Evolutionary conservation across 2,329 filamentous ascomycete species (phyloP).

Genomic region (Diaporthe citriasiana): DNA sequence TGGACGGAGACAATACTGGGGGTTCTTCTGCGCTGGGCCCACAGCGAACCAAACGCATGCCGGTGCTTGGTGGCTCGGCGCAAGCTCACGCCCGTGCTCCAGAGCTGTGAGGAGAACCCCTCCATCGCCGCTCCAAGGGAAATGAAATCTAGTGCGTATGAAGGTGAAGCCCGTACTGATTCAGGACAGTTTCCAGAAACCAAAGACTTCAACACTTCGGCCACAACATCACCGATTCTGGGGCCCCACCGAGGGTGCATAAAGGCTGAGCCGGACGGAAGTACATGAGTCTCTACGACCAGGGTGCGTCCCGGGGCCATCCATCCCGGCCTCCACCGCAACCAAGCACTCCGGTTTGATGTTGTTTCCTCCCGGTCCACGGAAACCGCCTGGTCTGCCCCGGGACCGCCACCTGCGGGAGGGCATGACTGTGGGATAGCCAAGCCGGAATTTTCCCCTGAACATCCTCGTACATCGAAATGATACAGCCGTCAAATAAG

Average conservation of each 20-base stretch:
- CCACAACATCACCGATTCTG: slow-evolving; percentile 5
- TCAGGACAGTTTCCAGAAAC: slow-evolving; percentile 28
- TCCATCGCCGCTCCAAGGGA: slow-evolving; percentile 14
- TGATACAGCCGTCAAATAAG: slow-evolving; percentile 20
- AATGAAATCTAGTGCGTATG: slow-evolving; percentile 9
- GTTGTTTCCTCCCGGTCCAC: slow-evolving; percentile 13
- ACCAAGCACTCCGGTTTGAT: slow-evolving; percentile 29
- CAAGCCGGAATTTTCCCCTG: slow-evolving; percentile 15
- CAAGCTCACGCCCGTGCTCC: slow-evolving; percentile 19
- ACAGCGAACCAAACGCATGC: slow-evolving; percentile 21
- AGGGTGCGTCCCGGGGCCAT: slow-evolving; percentile 25
- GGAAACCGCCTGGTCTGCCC: slow-evolving; percentile 18
- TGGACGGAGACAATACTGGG: slow-evolving; percentile 32
- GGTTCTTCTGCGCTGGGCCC: slow-evolving; percentile 4
- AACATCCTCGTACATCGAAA: slow-evolving; percentile 30
- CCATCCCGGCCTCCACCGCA: slow-evolving; percentile 32
- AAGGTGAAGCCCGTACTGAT: slow-evolving; percentile 25
- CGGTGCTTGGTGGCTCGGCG: slow-evolving; percentile 13
- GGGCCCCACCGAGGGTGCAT: slow-evolving; percentile 2
- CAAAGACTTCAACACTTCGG: slow-evolving; percentile 19
- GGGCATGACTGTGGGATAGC: neutral
- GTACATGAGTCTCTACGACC: slow-evolving; percentile 14
- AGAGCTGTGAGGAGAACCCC: neutral
- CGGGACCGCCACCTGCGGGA: slow-evolving; percentile 13
- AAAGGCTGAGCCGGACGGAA: slow-evolving; percentile 17